phyloP scores from a whole-genome alignment of 345 rosid genomes.

The Anacardium occidentale region DNA sequence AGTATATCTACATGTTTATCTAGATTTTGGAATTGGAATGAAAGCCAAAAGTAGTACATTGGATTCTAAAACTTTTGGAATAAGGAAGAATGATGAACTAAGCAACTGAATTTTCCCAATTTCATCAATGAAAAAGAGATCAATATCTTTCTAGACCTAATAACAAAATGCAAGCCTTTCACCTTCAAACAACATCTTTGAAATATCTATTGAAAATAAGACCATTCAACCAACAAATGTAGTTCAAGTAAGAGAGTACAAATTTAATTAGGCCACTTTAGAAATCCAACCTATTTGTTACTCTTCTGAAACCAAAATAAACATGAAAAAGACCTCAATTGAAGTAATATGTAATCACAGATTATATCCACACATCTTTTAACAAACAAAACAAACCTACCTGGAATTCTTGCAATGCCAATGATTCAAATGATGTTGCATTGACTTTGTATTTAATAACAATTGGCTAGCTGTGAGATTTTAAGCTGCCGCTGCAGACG shows the following conservation, averaged over 20 bases:
- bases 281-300: neutral
- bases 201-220: too few relatives aligned
- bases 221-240: too few relatives aligned
- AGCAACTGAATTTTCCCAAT: conserved; percentile 75
- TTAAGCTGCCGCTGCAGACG: conserved; percentile 46
- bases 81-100: conserved; percentile 63
- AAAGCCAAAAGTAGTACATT: conserved; percentile 58
- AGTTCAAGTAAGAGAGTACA: neutral
- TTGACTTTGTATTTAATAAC: conserved; percentile 76
- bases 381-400: conserved; percentile 21
- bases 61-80: conserved; percentile 55
- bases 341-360: neutral
- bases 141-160: conserved; percentile 53
- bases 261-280: too few relatives aligned
- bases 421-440: conserved; percentile 57
- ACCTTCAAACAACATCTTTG: neutral
- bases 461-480: conserved; percentile 55
- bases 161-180: conserved; percentile 2
- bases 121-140: conserved; percentile 72
- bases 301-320: neutral
- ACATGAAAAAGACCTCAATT: neutral
- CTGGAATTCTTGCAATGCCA: conserved; percentile 74
- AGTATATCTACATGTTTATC: conserved; percentile 58
- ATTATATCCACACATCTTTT: neutral
- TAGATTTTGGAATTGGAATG: conserved; percentile 51